Percentiles rank a stretch among this genome's conserved stretches.
Evolutionary conservation across 495 filamentous ascomycete species (phyloP).

Genomic region (Trypethelium eluteriae): DNA sequence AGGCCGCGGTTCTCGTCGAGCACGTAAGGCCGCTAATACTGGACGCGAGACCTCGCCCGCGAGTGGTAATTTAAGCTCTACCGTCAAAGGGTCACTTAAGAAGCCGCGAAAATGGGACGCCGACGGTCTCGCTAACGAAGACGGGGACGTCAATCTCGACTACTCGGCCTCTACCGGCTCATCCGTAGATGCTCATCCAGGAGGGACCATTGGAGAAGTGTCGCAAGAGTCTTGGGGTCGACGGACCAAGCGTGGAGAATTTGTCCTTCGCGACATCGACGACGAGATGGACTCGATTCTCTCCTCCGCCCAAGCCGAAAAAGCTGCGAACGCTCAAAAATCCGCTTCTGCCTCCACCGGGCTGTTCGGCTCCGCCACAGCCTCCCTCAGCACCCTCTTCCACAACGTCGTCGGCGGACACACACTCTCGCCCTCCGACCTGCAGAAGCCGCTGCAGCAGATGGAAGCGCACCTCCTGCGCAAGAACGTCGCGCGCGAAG

Average conservation of each 20-base stretch:
- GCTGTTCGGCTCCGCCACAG: slow-evolving; percentile 67
- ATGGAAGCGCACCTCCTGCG: slow-evolving; percentile 93
- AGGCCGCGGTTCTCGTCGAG: slow-evolving; percentile 68
- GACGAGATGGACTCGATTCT: slow-evolving; percentile 90
- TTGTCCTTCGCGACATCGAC: slow-evolving; percentile 85
- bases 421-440: slow-evolving; percentile 73
- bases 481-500: slow-evolving; percentile 95
- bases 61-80: slow-evolving; percentile 43
- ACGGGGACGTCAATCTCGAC: slow-evolving; percentile 64
- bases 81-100: slow-evolving; percentile 42
- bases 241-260: slow-evolving; percentile 78
- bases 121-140: slow-evolving; percentile 80
- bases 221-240: slow-evolving; percentile 74
- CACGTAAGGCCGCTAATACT: slow-evolving; percentile 58
- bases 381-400: slow-evolving; percentile 77
- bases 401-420: slow-evolving; percentile 92
- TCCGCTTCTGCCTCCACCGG: slow-evolving; percentile 42
- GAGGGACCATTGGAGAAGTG: slow-evolving; percentile 57
- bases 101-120: slow-evolving; percentile 86
- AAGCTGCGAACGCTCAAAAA: slow-evolving; percentile 31
- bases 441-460: slow-evolving; percentile 83
- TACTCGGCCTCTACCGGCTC: slow-evolving; percentile 61
- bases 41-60: slow-evolving; percentile 11
- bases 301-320: slow-evolving; percentile 56
- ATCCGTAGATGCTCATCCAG: slow-evolving; percentile 20